These are phyloP conservation scores for Ogataea saltuana DNA, from an alignment of 805 yeast genomes.

Conservation along the genomic window DNA sequence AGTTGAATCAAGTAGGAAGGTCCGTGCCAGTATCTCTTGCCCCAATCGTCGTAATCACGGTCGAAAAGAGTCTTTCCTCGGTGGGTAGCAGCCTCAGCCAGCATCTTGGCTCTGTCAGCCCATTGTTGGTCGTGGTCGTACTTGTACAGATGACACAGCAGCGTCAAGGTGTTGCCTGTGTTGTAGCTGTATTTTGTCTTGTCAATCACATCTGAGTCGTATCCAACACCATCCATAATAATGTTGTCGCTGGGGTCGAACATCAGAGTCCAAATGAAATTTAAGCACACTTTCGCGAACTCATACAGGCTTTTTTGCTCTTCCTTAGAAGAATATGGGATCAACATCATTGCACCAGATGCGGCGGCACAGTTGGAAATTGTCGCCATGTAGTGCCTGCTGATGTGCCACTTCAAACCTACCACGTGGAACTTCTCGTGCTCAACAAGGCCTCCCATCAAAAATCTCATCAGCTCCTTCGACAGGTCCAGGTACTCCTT, in stretches of 20 bases:
- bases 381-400: slow-evolving; percentile 58
- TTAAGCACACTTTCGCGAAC: slow-evolving; percentile 58
- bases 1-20: slow-evolving; percentile 66
- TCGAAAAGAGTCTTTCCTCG: slow-evolving; percentile 57
- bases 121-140: slow-evolving; percentile 53
- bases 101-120: slow-evolving; percentile 45
- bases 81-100: slow-evolving; percentile 61
- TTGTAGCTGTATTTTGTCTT: slow-evolving; percentile 66
- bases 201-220: slow-evolving; percentile 46
- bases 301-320: slow-evolving; percentile 41
- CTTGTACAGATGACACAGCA: slow-evolving; percentile 50
- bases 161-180: slow-evolving; percentile 64
- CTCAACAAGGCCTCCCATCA: slow-evolving; percentile 68
- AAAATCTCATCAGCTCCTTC: slow-evolving; percentile 56
- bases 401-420: slow-evolving; percentile 68
- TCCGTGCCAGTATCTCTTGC: slow-evolving; percentile 64
- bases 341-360: slow-evolving; percentile 56
- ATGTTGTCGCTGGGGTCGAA: slow-evolving; percentile 56
- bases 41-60: slow-evolving; percentile 55
- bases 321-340: slow-evolving; percentile 49
- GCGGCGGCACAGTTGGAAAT: slow-evolving; percentile 72
- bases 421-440: slow-evolving; percentile 49
- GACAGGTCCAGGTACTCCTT: slow-evolving; percentile 55
- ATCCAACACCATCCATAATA: slow-evolving; percentile 62
- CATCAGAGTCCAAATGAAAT: slow-evolving; percentile 54